A percentile compares a stretch with the other conserved stretches of the same genome.
Evolutionary conservation across 1,284 basidiomycete species (phyloP).

Genomic region (Rhodotorula sp.): DNA sequence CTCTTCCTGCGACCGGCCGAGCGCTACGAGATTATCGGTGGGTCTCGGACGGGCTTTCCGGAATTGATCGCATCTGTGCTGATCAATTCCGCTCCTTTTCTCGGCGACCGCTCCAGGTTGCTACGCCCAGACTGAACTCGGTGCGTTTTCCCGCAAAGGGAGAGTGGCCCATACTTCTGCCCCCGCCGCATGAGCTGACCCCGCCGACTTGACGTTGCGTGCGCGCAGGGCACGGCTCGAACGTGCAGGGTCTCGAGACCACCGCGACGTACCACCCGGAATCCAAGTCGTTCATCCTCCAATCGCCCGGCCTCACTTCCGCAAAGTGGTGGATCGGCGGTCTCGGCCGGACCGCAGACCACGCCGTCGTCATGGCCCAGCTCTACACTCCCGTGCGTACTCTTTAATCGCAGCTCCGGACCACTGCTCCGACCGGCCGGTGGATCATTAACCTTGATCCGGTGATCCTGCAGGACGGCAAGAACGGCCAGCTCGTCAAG

Average conservation of each 20-base stretch:
- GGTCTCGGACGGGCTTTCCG: neutral
- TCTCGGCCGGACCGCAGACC: slow-evolving; percentile 50
- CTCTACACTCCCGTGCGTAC: slow-evolving; percentile 43
- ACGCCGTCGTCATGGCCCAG: slow-evolving; percentile 52
- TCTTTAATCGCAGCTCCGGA: neutral
- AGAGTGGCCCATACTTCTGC: neutral
- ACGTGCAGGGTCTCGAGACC: slow-evolving; percentile 68
- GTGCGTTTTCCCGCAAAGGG: neutral
- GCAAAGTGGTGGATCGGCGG: slow-evolving; percentile 65
- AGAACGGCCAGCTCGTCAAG: slow-evolving; percentile 42
- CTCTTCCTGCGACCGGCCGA: slow-evolving; percentile 24
- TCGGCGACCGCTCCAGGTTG: slow-evolving; percentile 4
- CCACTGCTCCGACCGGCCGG: too few relatives aligned
- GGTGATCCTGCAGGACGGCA: slow-evolving; percentile 42
- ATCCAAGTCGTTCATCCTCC: slow-evolving; percentile 69
- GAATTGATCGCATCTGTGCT: too few relatives aligned
- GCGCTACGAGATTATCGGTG: slow-evolving; percentile 61
- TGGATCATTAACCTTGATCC: too few relatives aligned
- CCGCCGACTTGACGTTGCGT: neutral
- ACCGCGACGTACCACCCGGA: slow-evolving; percentile 71
- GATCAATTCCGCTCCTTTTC: neutral
- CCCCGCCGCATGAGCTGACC: neutral
- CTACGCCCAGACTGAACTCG: slow-evolving; percentile 56
- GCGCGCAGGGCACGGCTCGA: slow-evolving; percentile 62
- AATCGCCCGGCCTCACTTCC: slow-evolving; percentile 72